Conservation (phyloP, 2,329 filamentous ascomycete genomes). For the Penicillium sp. region DNA sequence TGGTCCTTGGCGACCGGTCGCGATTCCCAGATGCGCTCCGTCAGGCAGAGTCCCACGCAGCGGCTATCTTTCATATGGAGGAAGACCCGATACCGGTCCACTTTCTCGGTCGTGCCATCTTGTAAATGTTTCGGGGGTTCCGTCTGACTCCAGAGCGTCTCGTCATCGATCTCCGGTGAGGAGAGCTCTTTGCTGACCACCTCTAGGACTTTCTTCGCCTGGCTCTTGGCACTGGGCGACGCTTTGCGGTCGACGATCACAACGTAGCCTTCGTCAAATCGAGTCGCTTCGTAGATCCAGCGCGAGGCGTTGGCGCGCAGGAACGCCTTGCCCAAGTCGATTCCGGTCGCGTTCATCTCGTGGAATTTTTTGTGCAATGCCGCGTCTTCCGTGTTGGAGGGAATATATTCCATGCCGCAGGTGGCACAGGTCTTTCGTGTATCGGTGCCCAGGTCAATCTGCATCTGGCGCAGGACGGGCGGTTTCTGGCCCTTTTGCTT, state of each 20-base stretch:
- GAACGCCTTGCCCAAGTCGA: constrained; percentile 62
- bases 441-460: constrained; percentile 60
- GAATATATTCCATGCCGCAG: constrained; percentile 68
- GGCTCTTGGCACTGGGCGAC: constrained; percentile 51
- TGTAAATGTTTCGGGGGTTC: constrained; percentile 41
- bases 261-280: constrained; percentile 55
- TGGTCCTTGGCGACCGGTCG: constrained; percentile 46
- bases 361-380: constrained; percentile 66
- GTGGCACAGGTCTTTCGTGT: constrained; percentile 58
- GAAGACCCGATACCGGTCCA: constrained; percentile 60
- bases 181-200: constrained; percentile 65
- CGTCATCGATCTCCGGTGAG: constrained; percentile 60
- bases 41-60: constrained; percentile 63
- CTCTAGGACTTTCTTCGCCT: constrained; percentile 59
- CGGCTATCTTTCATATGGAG: constrained; percentile 62
- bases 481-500: constrained; percentile 35
- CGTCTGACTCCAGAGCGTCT: constrained; percentile 57
- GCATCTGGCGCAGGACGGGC: constrained; percentile 57
- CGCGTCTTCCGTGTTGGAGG: constrained; percentile 62
- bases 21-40: constrained; percentile 61
- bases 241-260: constrained; percentile 60
- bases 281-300: constrained; percentile 53
- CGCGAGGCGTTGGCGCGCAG: constrained; percentile 53
- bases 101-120: constrained; percentile 38
- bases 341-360: constrained; percentile 60